These are phyloP conservation scores for Penicillium sp. DNA, from an alignment of 2,329 filamentous ascomycete genomes.

Conservation along the genomic window DNA sequence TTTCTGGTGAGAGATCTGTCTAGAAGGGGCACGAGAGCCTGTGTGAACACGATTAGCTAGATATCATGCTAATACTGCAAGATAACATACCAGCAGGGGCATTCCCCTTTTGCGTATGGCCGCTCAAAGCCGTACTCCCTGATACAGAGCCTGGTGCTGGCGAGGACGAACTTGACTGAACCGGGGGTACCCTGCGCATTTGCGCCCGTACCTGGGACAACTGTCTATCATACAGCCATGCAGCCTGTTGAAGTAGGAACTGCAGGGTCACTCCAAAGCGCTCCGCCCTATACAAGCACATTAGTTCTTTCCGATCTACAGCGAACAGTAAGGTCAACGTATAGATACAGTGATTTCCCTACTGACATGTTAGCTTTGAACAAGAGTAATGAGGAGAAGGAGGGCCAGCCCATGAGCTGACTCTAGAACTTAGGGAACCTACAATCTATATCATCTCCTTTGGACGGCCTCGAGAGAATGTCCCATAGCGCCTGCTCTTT, in stretches of 20 bases:
- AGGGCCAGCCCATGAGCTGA: neutral
- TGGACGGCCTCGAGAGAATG: constrained; percentile 78
- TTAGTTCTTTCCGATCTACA: constrained; percentile 9
- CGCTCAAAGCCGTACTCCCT: constrained; percentile 45
- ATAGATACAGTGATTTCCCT: constrained; percentile 75
- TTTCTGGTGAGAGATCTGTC: constrained; percentile 43
- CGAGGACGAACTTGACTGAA: constrained; percentile 47
- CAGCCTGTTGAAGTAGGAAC: constrained; percentile 90
- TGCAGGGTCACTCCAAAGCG: constrained; percentile 82
- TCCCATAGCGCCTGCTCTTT: constrained; percentile 93
- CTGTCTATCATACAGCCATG: constrained; percentile 90
- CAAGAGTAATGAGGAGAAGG: neutral
- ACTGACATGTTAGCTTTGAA: constrained; percentile 26
- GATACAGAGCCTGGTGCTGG: constrained; percentile 49
- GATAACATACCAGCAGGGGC: constrained; percentile 37
- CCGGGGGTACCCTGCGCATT: constrained; percentile 67
- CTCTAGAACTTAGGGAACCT: constrained; percentile 36
- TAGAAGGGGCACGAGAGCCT: constrained; percentile 47
- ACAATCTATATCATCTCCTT: constrained; percentile 86
- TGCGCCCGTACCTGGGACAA: constrained; percentile 87
- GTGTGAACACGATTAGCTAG: constrained; percentile 5
- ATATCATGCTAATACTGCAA: neutral
- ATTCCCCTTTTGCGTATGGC: constrained; percentile 39
- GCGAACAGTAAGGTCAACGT: neutral
- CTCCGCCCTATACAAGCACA: constrained; percentile 58